Base-by-base conservation (phyloP, 331 rosid species). In the Phaseolus coccineus region DNA sequence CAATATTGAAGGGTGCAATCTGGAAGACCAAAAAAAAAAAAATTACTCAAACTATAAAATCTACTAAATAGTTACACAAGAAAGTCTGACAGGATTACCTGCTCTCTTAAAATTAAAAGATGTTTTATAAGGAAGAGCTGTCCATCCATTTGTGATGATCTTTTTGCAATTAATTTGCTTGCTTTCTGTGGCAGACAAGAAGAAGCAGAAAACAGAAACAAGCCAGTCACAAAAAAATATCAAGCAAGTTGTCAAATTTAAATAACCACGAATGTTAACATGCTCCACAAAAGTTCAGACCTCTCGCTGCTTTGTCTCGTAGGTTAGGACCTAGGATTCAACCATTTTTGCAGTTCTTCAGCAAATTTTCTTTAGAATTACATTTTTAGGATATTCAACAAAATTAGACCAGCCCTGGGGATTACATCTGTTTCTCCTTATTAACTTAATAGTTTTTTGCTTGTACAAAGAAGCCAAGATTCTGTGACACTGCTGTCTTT, bases 81-180 rank as follows among this genome's bases (percentile, higher is more conserved):
- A 33, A 50, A 74, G 37, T 76, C 76, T 15, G 66, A 22, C 69
- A 76, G 50, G 69, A 69, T 84, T 80, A 96, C 99, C 97, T 93
- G 98, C 91, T 96, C 99, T 88, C 97, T 89, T 82, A 96, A 83
- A 86, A 93, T 87, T 82, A 96, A 94, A 84, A 96, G 96, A 87
- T 96, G 94, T 87, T 96, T 93, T 80, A 96, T 93, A 79, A 96
- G 96, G 86, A 96, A 96, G 69, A 96, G 97, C 71, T 96, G 99
- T 52, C 98, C 99, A 31, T 96, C 98, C 99, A 93, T 93, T 73
- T 90, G 89, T 1, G 97, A 88, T 56, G 99, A 93, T 87, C 94
- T 91, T 92, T 89, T 96, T 64, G 82, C 74, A 84, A 96, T 80
- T 83, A 96, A 89, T 85, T 93, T 96, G 88, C 97, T 93, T n/a